A percentile compares a stretch with the other conserved stretches of the same genome.
These are phyloP conservation scores for Trametes punicea DNA, from an alignment of 768 basidiomycete species.

Conservation along the genomic window DNA sequence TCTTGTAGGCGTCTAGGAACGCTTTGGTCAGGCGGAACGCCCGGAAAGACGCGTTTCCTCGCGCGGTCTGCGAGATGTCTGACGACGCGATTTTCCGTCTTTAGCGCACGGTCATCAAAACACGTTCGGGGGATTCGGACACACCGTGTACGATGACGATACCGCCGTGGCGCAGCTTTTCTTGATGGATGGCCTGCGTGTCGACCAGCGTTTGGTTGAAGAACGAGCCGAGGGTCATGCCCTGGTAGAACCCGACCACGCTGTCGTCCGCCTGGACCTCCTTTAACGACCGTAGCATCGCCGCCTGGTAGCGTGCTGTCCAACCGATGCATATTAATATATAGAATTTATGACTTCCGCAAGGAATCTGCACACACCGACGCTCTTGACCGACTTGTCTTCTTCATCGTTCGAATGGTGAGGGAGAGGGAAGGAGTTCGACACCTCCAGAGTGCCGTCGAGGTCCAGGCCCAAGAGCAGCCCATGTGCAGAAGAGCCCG, in stretches of 20 bases:
- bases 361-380: constrained; percentile 47
- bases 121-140: constrained; percentile 13
- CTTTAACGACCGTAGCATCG: constrained; percentile 83
- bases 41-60: constrained; percentile 85
- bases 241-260: constrained; percentile 93
- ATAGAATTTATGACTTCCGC: constrained; percentile 1
- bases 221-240: constrained; percentile 80
- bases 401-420: constrained; percentile 72
- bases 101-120: not conserved
- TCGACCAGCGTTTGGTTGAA: constrained; percentile 79
- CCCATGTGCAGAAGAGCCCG: constrained; percentile 73
- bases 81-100: constrained; percentile 7
- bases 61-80: constrained; percentile 77
- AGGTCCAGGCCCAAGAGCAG: constrained; percentile 88
- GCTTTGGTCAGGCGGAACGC: constrained; percentile 80
- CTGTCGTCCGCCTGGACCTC: constrained; percentile 91
- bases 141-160: constrained; percentile 81
- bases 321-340: constrained; percentile 7
- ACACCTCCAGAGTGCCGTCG: constrained; percentile 86
- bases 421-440: constrained; percentile 85
- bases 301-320: constrained; percentile 74
- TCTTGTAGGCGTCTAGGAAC: constrained; percentile 81
- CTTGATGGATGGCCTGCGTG: constrained; percentile 81
- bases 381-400: constrained; percentile 73
- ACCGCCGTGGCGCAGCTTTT: constrained; percentile 82